phyloP scores from a whole-genome alignment of 2,329 filamentous ascomycete genomes.

The Sporothrix humicola region DNA sequence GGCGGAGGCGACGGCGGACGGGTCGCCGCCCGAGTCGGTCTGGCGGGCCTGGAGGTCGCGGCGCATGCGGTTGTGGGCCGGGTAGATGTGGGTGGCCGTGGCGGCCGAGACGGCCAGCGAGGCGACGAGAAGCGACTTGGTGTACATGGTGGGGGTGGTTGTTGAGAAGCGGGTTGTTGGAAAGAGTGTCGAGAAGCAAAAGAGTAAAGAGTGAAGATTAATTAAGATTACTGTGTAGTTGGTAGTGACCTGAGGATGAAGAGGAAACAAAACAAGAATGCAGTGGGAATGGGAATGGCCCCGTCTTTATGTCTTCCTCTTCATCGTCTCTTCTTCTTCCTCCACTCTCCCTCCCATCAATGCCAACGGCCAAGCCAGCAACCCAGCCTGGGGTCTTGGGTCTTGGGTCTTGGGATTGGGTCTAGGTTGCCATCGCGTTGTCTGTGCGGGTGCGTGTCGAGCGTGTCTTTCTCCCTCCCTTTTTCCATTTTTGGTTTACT shows the following conservation, averaged over 20 bases:
- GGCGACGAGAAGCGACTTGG: slow-evolving; percentile 39
- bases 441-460: not conserved
- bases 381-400: too few relatives aligned
- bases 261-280: not conserved
- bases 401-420: too few relatives aligned
- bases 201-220: not conserved
- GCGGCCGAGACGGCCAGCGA: slow-evolving; percentile 39
- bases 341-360: not conserved
- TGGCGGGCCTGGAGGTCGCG: slow-evolving; percentile 40
- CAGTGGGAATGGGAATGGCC: not conserved
- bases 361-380: too few relatives aligned
- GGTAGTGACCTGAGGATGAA: not conserved
- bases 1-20: not conserved
- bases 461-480: not conserved
- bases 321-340: not conserved
- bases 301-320: slow-evolving; percentile 22
- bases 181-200: slow-evolving; percentile 1
- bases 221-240: not conserved
- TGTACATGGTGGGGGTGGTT: slow-evolving; percentile 35
- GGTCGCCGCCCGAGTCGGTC: slow-evolving; percentile 34
- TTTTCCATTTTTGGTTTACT: not conserved
- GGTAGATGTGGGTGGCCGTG: slow-evolving; percentile 38
- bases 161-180: not conserved
- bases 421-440: not conserved
- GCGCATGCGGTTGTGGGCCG: slow-evolving; percentile 32